Conservation (phyloP, 495 filamentous ascomycete species). For the Immersiella caudata region DNA sequence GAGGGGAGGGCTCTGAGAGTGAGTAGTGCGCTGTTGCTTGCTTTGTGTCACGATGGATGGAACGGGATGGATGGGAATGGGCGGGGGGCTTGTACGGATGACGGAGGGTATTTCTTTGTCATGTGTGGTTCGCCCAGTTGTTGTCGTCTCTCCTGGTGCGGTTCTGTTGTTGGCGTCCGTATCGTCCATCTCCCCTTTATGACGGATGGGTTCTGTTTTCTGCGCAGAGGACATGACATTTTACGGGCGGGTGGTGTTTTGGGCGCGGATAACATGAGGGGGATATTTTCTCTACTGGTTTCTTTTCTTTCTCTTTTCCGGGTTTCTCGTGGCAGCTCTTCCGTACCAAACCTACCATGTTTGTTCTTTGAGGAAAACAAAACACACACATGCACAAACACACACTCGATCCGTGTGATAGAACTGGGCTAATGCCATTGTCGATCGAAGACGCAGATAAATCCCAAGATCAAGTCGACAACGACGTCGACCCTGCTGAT, state of each 20-base stretch:
- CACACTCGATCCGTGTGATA: neutral
- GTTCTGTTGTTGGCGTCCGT: too few relatives aligned
- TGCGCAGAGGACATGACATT: neutral
- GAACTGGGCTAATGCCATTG: slow-evolving; percentile 9
- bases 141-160: too few relatives aligned
- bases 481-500: neutral
- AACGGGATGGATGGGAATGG: neutral
- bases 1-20: slow-evolving; percentile 15
- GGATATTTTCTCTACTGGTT: neutral
- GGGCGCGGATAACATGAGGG: neutral
- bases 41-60: neutral
- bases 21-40: slow-evolving; percentile 11
- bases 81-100: neutral
- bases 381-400: too few relatives aligned
- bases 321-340: too few relatives aligned
- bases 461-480: neutral
- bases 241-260: neutral
- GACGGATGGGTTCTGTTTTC: too few relatives aligned
- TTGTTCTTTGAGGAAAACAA: neutral
- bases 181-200: too few relatives aligned
- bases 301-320: neutral
- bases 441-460: slow-evolving; percentile 1
- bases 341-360: neutral
- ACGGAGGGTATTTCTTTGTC: neutral
- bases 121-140: too few relatives aligned